Conservation (phyloP, 1,139 yeast species). For the Saccharomycopsis hybrid region DNA sequence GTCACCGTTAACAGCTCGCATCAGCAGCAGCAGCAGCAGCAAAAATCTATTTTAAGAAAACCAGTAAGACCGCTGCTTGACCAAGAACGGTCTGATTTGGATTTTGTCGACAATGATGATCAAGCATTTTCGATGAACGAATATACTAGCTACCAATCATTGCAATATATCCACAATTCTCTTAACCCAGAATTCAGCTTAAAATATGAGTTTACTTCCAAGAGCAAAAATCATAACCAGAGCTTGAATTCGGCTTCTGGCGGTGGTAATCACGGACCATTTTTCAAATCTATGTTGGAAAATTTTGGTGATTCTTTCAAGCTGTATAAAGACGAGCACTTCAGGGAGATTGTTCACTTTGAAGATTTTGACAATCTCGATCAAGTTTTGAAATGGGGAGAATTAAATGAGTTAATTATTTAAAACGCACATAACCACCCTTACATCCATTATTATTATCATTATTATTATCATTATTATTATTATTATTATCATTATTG, state of each 20-base stretch:
- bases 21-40: neutral
- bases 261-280: constrained; percentile 5
- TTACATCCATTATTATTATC: too few relatives aligned
- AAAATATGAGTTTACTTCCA: too few relatives aligned
- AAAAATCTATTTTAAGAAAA: constrained; percentile 12
- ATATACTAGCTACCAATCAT: constrained; percentile 9
- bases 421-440: neutral
- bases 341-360: constrained; percentile 17
- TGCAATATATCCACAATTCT: constrained; percentile 11
- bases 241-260: neutral
- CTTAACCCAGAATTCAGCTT: constrained; percentile 5
- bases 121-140: constrained; percentile 2
- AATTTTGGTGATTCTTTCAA: constrained; percentile 15
- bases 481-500: too few relatives aligned
- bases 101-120: neutral
- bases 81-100: too few relatives aligned
- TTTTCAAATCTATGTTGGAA: constrained; percentile 13
- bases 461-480: too few relatives aligned
- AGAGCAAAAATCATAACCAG: neutral
- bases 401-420: constrained; percentile 14
- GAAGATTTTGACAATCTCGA: constrained; percentile 18
- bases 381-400: constrained; percentile 20
- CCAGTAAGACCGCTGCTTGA: too few relatives aligned
- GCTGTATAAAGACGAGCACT: constrained; percentile 1
- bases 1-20: too few relatives aligned